Percentiles rank a stretch among this genome's conserved stretches.
Evolutionary conservation across 2,329 filamentous ascomycete genomes (phyloP).

Genomic region (Beauveria varroae): DNA sequence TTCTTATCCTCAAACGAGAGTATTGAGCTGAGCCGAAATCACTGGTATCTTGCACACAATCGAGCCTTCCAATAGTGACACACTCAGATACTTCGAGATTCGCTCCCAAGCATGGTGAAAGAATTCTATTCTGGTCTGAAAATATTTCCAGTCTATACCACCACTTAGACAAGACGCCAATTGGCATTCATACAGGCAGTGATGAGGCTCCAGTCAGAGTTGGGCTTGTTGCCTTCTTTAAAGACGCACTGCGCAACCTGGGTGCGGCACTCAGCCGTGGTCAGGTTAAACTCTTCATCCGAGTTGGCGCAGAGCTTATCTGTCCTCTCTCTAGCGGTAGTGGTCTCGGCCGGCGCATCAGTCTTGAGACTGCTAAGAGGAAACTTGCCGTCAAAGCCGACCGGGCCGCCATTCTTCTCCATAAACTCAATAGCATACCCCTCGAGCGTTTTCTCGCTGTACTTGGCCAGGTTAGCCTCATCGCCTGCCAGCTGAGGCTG

Average conservation of each 20-base stretch:
- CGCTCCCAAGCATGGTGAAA: no score
- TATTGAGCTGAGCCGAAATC: no score
- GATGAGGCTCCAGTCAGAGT: background rate
- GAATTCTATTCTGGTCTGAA: no score
- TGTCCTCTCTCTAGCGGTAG: background rate
- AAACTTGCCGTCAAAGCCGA: background rate
- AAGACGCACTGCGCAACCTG: background rate
- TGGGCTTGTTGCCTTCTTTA: background rate
- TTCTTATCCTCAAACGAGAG: no score
- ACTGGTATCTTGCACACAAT: no score
- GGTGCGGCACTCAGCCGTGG: background rate
- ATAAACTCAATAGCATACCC: background rate
- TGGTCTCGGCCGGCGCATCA: background rate
- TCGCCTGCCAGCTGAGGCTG: background rate
- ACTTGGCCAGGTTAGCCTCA: background rate
- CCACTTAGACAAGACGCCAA: background rate
- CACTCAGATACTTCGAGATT: no score
- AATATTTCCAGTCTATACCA: no score
- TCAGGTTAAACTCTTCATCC: background rate
- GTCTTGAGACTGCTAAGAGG: background rate
- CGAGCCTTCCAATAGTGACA: no score
- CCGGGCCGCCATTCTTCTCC: background rate
- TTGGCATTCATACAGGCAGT: background rate
- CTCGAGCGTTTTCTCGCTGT: background rate
- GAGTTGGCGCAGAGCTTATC: background rate